Evolutionary conservation across 164 flowering plant genomes (phyloP).

Genomic region (Pachysandra terminalis): DNA sequence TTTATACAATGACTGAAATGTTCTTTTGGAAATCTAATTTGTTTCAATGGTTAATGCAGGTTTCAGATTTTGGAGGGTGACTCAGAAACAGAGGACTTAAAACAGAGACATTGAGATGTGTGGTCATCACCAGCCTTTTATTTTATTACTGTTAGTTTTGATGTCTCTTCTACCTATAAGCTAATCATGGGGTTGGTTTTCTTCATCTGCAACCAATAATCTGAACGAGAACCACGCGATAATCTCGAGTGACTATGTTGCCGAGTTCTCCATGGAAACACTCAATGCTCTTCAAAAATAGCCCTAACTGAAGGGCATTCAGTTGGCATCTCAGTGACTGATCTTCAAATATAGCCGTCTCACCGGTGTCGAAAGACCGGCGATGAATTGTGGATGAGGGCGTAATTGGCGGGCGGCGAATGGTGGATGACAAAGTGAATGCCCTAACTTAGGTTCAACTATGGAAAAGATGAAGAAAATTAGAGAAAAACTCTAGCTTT

Average conservation of each 20-base stretch:
- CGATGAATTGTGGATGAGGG: no score
- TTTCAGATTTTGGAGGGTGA: neutral
- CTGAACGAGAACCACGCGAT: neutral
- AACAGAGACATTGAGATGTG: slow-evolving; percentile 26
- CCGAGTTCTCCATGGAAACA: slow-evolving; percentile 58
- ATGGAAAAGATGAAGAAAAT: no score
- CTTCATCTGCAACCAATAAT: slow-evolving; percentile 23
- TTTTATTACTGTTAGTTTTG: slow-evolving; percentile 19
- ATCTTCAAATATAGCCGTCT: no score
- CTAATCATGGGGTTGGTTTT: slow-evolving; percentile 46
- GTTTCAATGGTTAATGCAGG: neutral
- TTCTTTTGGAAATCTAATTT: neutral
- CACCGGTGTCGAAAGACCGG: no score
- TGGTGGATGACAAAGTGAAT: no score
- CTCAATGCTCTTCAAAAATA: slow-evolving; percentile 22
- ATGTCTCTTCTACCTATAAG: slow-evolving; percentile 16
- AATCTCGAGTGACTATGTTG: slow-evolving; percentile 13
- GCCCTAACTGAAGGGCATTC: no score
- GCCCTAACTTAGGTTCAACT: no score
- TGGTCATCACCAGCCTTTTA: neutral
- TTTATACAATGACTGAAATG: no score
- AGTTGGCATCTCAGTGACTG: no score
- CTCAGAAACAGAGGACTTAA: slow-evolving; percentile 37
- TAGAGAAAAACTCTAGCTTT: no score
- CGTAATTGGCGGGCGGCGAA: no score